phyloP scores from a whole-genome alignment of 73 alveolate genomes.

The Paramecium primaurelia region DNA sequence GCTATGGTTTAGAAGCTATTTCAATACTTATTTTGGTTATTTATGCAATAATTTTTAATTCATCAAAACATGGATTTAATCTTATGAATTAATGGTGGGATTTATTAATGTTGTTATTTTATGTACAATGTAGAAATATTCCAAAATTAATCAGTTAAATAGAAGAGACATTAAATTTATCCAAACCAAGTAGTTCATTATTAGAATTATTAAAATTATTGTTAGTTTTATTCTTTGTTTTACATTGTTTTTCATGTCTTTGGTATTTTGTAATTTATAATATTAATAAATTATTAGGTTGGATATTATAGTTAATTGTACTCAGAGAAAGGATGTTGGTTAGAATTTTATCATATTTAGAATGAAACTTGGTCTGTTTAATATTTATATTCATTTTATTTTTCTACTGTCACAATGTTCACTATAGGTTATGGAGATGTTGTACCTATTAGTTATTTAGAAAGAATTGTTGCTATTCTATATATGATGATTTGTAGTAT shows the following conservation, averaged over 20 bases:
- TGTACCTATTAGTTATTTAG: constrained; percentile 24
- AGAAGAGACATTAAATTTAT: constrained; percentile 29
- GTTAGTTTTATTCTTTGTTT: background rate
- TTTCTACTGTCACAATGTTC: constrained; percentile 58
- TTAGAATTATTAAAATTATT: constrained; percentile 3
- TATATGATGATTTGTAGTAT: constrained; percentile 55
- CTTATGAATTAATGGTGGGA: background rate
- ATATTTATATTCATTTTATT: constrained; percentile 53
- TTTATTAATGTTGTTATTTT: background rate
- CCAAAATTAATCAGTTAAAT: background rate
- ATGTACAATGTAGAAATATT: constrained; percentile 2
- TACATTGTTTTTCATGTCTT: background rate
- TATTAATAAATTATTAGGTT: background rate
- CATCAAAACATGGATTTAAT: background rate
- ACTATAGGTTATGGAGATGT: constrained; percentile 63
- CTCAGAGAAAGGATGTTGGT: background rate
- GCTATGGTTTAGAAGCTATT: constrained; percentile 12
- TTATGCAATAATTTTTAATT: background rate
- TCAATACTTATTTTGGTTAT: background rate
- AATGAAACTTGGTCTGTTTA: background rate
- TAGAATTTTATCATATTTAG: background rate
- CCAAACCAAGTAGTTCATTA: constrained; percentile 3
- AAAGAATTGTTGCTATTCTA: constrained; percentile 26
- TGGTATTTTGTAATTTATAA: constrained; percentile 31
- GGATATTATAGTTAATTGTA: background rate